These are phyloP conservation scores for Hura crepitans DNA, from an alignment of 441 rosid genomes.

Conservation along the genomic window DNA sequence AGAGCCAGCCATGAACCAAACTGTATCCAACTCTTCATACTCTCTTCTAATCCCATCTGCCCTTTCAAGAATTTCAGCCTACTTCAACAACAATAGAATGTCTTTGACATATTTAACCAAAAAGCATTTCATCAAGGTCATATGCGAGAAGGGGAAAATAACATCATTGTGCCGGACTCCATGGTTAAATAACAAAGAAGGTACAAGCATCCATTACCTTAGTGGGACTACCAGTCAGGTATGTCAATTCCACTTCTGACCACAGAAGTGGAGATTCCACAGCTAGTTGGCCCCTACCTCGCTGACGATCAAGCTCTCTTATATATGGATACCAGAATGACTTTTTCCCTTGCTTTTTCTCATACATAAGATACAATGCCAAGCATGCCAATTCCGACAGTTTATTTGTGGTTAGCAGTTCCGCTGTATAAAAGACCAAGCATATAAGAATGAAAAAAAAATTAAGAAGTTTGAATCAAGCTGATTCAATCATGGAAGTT, in stretches of 20 bases:
- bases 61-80: slow-evolving; percentile 85
- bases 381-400: slow-evolving; percentile 90
- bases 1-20: slow-evolving; percentile 99
- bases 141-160: not conserved
- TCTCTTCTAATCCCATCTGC: slow-evolving; percentile 82
- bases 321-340: slow-evolving; percentile 95
- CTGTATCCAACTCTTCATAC: slow-evolving; percentile 84
- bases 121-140: not conserved
- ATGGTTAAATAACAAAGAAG: slow-evolving; percentile 3
- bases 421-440: slow-evolving; percentile 49
- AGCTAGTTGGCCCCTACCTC: slow-evolving; percentile 90
- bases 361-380: slow-evolving; percentile 94
- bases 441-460: slow-evolving; percentile 7
- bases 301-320: slow-evolving; percentile 94
- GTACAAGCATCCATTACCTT: slow-evolving; percentile 44
- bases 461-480: slow-evolving; percentile 10
- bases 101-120: slow-evolving; percentile 21
- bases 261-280: slow-evolving; percentile 93
- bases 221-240: slow-evolving; percentile 85
- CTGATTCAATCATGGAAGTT: not conserved
- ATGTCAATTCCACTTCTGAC: slow-evolving; percentile 80
- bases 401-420: slow-evolving; percentile 80
- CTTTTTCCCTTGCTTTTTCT: slow-evolving; percentile 90
- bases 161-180: not conserved
- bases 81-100: slow-evolving; percentile 30